phyloP scores from a whole-genome alignment of 2,329 filamentous ascomycete genomes.

The Thelonectria blattea region DNA sequence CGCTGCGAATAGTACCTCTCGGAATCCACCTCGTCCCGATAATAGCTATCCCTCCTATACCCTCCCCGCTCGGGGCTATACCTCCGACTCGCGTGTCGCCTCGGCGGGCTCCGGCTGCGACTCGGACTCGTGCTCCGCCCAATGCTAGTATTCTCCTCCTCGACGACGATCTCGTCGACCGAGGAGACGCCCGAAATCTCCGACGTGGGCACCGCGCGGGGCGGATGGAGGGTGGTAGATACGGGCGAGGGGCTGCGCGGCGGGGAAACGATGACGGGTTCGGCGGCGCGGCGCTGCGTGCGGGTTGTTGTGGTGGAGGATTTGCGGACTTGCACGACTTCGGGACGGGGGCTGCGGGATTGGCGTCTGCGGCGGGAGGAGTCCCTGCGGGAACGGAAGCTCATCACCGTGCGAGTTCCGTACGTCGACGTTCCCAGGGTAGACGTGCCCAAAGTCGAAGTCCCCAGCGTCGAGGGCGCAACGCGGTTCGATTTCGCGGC shows the following conservation, averaged over 20 bases:
- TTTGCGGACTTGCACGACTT: slow-evolving; percentile 39
- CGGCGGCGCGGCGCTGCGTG: slow-evolving; percentile 22
- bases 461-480: slow-evolving; percentile 3
- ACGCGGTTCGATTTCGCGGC: slow-evolving; percentile 19
- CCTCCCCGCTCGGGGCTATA: slow-evolving; percentile 26
- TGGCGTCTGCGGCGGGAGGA: slow-evolving; percentile 25
- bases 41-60: slow-evolving; percentile 34
- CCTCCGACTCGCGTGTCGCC: slow-evolving; percentile 29
- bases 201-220: slow-evolving; percentile 37
- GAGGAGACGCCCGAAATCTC: slow-evolving; percentile 38
- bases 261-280: slow-evolving; percentile 38
- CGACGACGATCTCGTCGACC: slow-evolving; percentile 48
- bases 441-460: slow-evolving; percentile 26
- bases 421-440: slow-evolving; percentile 32
- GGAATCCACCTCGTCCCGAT: slow-evolving; percentile 23
- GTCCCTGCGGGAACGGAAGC: slow-evolving; percentile 30
- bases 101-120: slow-evolving; percentile 34
- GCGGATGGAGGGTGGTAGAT: slow-evolving; percentile 31
- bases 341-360: slow-evolving; percentile 24
- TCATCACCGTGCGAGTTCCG: slow-evolving; percentile 24
- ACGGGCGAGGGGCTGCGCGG: slow-evolving; percentile 33
- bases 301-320: slow-evolving; percentile 12
- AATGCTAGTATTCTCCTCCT: slow-evolving; percentile 38
- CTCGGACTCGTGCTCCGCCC: slow-evolving; percentile 25
- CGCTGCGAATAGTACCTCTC: slow-evolving; percentile 30